phyloP scores from a whole-genome alignment of 129 eudicot species.

The Scalesia atractyloides region DNA sequence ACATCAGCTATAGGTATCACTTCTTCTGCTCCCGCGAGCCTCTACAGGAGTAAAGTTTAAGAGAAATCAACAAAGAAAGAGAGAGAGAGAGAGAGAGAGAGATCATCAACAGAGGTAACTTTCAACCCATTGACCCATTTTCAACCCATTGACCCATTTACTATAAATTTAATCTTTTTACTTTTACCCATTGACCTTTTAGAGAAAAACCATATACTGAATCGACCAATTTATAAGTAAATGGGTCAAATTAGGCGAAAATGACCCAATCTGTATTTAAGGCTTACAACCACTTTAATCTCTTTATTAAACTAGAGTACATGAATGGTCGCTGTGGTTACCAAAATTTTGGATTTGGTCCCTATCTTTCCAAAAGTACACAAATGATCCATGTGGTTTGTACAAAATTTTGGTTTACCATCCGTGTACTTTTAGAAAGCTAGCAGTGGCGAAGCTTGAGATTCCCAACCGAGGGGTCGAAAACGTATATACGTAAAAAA shows the following conservation, averaged over 20 bases:
- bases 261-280: not conserved
- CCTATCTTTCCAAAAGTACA: no score
- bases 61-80: no score
- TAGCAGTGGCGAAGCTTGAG: no score
- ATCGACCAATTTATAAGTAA: conserved; percentile 1
- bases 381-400: no score
- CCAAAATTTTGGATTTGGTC: no score
- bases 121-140: no score
- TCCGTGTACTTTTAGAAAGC: no score
- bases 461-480: no score
- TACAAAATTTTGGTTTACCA: no score
- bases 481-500: no score
- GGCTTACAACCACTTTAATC: not conserved
- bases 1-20: conserved; percentile 65
- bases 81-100: no score
- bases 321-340: no score
- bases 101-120: not conserved
- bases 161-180: not conserved
- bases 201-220: not conserved
- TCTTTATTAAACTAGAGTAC: not conserved
- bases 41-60: conserved; percentile 47
- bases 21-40: conserved; percentile 87
- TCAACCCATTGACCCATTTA: not conserved
- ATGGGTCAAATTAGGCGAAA: not conserved
- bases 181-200: not conserved